A percentile compares a stretch with the other conserved stretches of the same genome.
Evolutionary conservation across 2,329 filamentous ascomycete species (phyloP).

Genomic region (Exophiala sideris): DNA sequence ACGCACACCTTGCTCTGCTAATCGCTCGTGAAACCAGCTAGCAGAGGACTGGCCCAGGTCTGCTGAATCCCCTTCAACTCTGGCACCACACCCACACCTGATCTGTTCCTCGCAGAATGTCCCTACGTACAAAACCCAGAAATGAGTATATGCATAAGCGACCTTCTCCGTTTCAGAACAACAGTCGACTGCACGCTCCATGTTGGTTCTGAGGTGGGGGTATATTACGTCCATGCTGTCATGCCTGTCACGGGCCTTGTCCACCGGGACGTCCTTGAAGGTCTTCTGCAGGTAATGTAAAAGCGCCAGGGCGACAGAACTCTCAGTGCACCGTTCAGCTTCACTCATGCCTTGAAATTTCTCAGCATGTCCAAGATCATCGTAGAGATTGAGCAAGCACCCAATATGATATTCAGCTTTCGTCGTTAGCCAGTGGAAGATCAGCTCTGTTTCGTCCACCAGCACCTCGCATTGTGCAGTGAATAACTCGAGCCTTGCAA

Average conservation of each 20-base stretch:
- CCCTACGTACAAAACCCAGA: background rate
- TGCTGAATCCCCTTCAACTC: no score
- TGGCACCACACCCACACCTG: no score
- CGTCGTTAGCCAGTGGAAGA: constrained; percentile 1
- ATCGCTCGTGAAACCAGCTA: no score
- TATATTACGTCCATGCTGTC: background rate
- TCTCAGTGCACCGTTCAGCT: background rate
- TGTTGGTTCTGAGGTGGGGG: background rate
- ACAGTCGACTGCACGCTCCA: background rate
- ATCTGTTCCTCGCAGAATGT: background rate
- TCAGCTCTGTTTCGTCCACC: background rate
- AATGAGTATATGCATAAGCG: background rate
- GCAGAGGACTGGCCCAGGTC: no score
- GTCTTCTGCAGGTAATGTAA: background rate
- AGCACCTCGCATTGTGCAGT: background rate
- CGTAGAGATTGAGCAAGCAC: background rate
- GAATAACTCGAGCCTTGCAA: background rate
- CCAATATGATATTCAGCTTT: constrained; percentile 5
- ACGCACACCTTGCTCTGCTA: no score
- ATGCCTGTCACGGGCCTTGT: background rate
- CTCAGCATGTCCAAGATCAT: background rate
- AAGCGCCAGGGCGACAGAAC: background rate
- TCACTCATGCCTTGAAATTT: background rate
- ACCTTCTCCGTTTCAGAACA: background rate
- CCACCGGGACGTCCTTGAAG: background rate